These are phyloP conservation scores for Aspergillus sp. DNA, from an alignment of 2,329 filamentous ascomycete species.

Conservation along the genomic window DNA sequence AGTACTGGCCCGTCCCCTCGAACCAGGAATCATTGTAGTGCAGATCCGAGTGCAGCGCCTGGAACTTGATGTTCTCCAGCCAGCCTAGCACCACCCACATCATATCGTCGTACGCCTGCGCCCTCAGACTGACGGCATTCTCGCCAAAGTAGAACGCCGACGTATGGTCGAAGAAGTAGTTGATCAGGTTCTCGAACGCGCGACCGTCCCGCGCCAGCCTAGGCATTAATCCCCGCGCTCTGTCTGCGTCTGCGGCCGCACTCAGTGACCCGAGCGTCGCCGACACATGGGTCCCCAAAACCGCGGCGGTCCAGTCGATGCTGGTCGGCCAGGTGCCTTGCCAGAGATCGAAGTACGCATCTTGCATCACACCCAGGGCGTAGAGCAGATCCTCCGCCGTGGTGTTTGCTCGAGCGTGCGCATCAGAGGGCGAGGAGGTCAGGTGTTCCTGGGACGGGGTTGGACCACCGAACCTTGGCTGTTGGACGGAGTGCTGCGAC, in stretches of 20 bases:
- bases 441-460: slow-evolving; percentile 6
- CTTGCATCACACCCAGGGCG: slow-evolving; percentile 67
- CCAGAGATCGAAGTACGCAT: slow-evolving; percentile 65
- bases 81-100: slow-evolving; percentile 90
- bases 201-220: slow-evolving; percentile 20
- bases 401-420: slow-evolving; percentile 5
- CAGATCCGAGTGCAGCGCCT: slow-evolving; percentile 56
- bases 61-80: slow-evolving; percentile 72
- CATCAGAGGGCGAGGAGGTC: slow-evolving; percentile 11
- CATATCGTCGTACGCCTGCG: slow-evolving; percentile 85
- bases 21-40: slow-evolving; percentile 43
- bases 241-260: neutral
- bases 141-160: slow-evolving; percentile 79
- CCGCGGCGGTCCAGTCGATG: slow-evolving; percentile 91
- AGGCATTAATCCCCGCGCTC: neutral
- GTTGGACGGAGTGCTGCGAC: slow-evolving; percentile 5
- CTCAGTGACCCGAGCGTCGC: slow-evolving; percentile 65
- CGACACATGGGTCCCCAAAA: slow-evolving; percentile 69
- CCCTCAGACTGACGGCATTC: slow-evolving; percentile 62
- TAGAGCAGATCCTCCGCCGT: slow-evolving; percentile 41
- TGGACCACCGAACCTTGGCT: slow-evolving; percentile 6
- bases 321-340: slow-evolving; percentile 72
- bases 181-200: slow-evolving; percentile 66
- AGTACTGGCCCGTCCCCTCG: slow-evolving; percentile 31
- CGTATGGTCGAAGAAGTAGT: slow-evolving; percentile 69